Evolutionary conservation across 192 early-diverging fungal species (phyloP).

Genomic region (Tieghemiomyces parasiticus): DNA sequence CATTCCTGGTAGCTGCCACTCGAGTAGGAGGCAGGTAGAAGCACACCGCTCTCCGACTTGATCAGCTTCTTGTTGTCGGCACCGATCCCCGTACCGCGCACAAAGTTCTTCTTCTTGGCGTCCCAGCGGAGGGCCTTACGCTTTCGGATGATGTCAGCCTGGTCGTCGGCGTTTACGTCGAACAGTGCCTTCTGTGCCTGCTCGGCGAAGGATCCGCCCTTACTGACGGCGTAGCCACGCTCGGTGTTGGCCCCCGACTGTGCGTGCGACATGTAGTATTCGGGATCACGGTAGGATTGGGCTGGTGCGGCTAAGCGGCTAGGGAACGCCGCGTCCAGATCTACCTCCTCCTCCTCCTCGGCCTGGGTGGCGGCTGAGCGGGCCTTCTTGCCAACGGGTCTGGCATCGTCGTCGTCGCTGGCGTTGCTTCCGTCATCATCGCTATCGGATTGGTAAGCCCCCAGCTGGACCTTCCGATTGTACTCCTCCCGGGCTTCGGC

Average conservation of each 20-base stretch:
- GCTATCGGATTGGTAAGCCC: background rate
- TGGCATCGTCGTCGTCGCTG: slow-evolving; percentile 6
- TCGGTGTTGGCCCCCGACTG: slow-evolving; percentile 81
- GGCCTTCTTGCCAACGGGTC: background rate
- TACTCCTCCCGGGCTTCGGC: slow-evolving; percentile 3
- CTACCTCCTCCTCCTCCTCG: background rate
- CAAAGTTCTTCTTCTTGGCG: slow-evolving; percentile 84
- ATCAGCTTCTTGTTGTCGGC: slow-evolving; percentile 94
- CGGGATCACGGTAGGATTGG: slow-evolving; percentile 51
- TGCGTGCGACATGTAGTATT: slow-evolving; percentile 78
- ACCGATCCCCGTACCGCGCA: slow-evolving; percentile 65
- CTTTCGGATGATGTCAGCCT: slow-evolving; percentile 35
- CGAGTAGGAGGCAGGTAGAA: slow-evolving; percentile 79
- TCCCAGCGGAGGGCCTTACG: slow-evolving; percentile 77
- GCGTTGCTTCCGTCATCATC: too few species aligned
- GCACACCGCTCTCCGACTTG: slow-evolving; percentile 75
- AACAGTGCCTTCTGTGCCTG: slow-evolving; percentile 62
- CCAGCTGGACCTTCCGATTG: background rate
- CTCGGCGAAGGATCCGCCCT: slow-evolving; percentile 61
- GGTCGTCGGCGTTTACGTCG: slow-evolving; percentile 72
- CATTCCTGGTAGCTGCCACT: slow-evolving; percentile 77
- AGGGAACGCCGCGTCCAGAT: background rate
- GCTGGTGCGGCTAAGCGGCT: slow-evolving; percentile 11
- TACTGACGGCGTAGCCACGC: slow-evolving; percentile 56
- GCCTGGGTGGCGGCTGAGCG: background rate